Evolutionary conservation across 345 rosid species (phyloP).

Genomic region (Raphanus sativus): DNA sequence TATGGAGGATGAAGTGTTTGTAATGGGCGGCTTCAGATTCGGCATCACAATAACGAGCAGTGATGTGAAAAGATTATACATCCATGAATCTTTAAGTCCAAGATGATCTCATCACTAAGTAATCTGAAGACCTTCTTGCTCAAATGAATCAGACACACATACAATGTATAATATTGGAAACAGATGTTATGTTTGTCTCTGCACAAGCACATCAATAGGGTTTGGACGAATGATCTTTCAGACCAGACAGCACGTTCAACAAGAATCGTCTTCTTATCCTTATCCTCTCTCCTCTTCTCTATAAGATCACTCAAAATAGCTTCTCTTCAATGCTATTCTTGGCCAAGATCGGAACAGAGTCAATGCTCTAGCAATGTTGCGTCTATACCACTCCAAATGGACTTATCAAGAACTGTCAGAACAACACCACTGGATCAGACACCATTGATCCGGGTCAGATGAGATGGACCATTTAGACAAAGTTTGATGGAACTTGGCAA

Average conservation of each 20-base stretch:
- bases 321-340: slow-evolving; percentile 22
- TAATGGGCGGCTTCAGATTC: too few species aligned
- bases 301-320: slow-evolving; percentile 11
- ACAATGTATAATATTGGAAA: too few species aligned
- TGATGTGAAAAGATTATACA: too few species aligned
- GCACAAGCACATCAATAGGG: neutral
- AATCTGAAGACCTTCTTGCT: too few species aligned
- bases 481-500: slow-evolving; percentile 19
- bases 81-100: too few species aligned
- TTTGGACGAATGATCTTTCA: neutral
- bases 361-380: slow-evolving; percentile 19
- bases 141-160: too few species aligned
- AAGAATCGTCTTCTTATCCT: neutral
- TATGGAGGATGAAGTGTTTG: too few species aligned
- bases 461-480: neutral
- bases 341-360: slow-evolving; percentile 25
- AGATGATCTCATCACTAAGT: too few species aligned
- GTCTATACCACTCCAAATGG: slow-evolving; percentile 4
- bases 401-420: slow-evolving; percentile 8
- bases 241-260: neutral
- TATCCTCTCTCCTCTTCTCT: slow-evolving; percentile 21
- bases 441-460: slow-evolving; percentile 5
- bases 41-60: too few species aligned
- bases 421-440: slow-evolving; percentile 21
- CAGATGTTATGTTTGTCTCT: slow-evolving; percentile 37